Percentiles rank a stretch among this genome's conserved stretches.
phyloP scores from a whole-genome alignment of 1,284 basidiomycete genomes.

The Xerocomus amazonicus region DNA sequence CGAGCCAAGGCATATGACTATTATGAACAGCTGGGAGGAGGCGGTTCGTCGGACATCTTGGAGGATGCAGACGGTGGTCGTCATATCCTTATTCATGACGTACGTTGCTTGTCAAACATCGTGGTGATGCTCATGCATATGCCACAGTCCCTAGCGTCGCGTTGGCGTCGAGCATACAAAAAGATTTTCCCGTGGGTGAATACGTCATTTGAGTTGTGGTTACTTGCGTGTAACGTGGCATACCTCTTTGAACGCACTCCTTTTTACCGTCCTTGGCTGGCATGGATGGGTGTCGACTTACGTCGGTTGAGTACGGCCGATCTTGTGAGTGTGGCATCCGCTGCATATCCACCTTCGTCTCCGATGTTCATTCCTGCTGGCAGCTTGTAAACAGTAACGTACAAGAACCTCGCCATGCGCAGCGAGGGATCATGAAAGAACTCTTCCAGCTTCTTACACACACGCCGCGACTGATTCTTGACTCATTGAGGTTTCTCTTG shows the following conservation, averaged over 20 bases:
- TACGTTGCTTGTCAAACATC: constrained; percentile 26
- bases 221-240: constrained; percentile 81
- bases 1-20: constrained; percentile 87
- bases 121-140: constrained; percentile 7
- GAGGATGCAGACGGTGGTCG: constrained; percentile 49
- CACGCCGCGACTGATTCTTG: constrained; percentile 63
- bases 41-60: constrained; percentile 62
- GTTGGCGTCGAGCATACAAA: constrained; percentile 61
- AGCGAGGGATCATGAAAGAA: constrained; percentile 38
- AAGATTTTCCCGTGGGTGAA: constrained; percentile 80
- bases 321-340: constrained; percentile 45
- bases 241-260: constrained; percentile 89
- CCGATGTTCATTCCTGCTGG: constrained; percentile 25
- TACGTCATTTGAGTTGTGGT: constrained; percentile 73
- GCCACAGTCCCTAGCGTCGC: constrained; percentile 42
- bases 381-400: constrained; percentile 39
- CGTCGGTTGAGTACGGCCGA: constrained; percentile 77
- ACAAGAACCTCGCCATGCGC: constrained; percentile 34
- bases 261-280: constrained; percentile 90
- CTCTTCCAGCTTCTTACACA: constrained; percentile 45
- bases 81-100: constrained; percentile 49
- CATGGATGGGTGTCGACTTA: constrained; percentile 80
- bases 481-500: constrained; percentile 78
- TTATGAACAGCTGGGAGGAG: constrained; percentile 88
- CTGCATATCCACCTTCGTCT: background rate